A percentile compares a stretch with the other conserved stretches of the same genome.
These are phyloP conservation scores for Annona cherimola DNA, from an alignment of 164 flowering plant genomes.

Conservation along the genomic window DNA sequence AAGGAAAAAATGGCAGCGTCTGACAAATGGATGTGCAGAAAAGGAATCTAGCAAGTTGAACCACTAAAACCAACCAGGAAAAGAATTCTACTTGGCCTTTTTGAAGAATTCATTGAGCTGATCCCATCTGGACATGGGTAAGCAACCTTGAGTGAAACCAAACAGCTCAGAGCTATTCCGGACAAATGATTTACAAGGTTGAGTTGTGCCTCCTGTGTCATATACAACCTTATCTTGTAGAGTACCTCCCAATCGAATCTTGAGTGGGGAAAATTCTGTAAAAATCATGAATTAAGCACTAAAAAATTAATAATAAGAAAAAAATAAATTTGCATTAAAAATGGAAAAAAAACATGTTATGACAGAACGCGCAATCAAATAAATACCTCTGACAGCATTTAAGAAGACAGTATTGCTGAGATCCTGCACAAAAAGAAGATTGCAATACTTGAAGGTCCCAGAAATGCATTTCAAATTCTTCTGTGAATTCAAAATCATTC, in stretches of 20 bases:
- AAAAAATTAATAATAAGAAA: background rate
- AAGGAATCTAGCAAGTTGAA: background rate
- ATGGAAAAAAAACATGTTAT: background rate
- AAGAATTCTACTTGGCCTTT: constrained; percentile 49
- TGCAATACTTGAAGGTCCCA: background rate
- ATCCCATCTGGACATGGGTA: constrained; percentile 88
- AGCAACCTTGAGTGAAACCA: constrained; percentile 72
- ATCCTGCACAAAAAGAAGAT: constrained; percentile 48
- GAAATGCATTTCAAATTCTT: background rate
- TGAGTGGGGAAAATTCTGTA: constrained; percentile 86
- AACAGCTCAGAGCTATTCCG: constrained; percentile 47
- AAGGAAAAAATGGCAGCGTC: background rate
- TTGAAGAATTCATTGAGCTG: constrained; percentile 64
- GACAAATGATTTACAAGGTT: constrained; percentile 50
- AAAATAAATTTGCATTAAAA: background rate
- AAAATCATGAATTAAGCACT: background rate
- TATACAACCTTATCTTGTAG: constrained; percentile 82
- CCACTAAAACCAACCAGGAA: background rate
- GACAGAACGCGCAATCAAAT: background rate
- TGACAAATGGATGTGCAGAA: background rate
- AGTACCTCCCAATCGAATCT: constrained; percentile 80
- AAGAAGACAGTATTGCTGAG: constrained; percentile 50
- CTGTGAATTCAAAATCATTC: background rate
- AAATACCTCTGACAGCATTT: constrained; percentile 76
- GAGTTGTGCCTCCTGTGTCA: constrained; percentile 28